Base-by-base conservation (phyloP, 139 green algal genomes). In the Tetradesmus lagerheimii region DNA sequence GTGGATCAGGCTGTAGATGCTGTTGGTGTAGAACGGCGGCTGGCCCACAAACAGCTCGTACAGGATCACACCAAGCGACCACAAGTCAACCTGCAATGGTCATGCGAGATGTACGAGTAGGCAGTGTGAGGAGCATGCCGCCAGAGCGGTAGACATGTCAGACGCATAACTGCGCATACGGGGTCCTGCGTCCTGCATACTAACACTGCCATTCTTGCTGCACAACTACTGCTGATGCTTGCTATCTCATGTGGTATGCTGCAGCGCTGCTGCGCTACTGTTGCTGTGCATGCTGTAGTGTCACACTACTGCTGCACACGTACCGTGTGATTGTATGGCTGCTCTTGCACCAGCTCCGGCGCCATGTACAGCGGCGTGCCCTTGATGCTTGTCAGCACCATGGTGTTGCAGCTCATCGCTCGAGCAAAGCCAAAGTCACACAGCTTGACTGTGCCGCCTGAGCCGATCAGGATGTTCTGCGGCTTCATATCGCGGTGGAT, bases 331-430 rank as follows among this genome's bases (percentile, higher is more conserved):
- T 96, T 97, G 94, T 99, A 99, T 4, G 98, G 97, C 93, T 99
- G 95, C 92, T 99, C 98, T 90, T 99, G 97, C 74, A 99, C 98
- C 39, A 99, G 95, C 93, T 99, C 98, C 29, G 98, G 98, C 15
- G 98, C 98, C 97, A 99, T 99, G 96, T 99, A 99, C 66, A 99
- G 93, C 8, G 98, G 98, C 41, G 98, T 99, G 85, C 98, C 98
- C 94, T 99, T 99, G 89, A 99, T 99, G 81, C 93, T 97, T 1
- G 97, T 99, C 62, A 99, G 92, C 87, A 99, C 95, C 94, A 99
- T 97, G 23, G 98, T 99, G 91, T 97, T 97, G 88, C 86, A 94
- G 62, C 91, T 96, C 95, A 99, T 99, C 74, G 97, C 97, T 9
- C 97, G 93, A 93, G 93, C 98, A 98, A 90, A 99, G 92, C 93